Conservation (phyloP, 108 stramenopile genomes). For the Mediolabrus comicus region DNA sequence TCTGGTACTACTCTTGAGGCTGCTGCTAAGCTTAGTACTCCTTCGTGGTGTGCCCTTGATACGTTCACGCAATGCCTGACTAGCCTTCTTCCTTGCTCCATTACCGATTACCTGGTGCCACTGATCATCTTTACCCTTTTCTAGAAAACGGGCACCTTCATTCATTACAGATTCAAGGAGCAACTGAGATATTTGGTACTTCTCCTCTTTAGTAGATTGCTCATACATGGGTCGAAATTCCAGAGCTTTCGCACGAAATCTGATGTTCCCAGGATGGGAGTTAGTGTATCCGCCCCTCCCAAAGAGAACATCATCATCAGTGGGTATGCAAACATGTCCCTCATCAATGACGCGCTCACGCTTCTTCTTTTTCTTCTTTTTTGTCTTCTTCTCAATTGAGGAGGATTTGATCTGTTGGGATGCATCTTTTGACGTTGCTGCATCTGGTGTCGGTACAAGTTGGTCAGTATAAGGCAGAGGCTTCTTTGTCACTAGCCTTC, state of each 20-base stretch:
- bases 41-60: slow-evolving; percentile 9
- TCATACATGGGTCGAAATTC: slow-evolving; percentile 9
- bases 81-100: slow-evolving; percentile 43
- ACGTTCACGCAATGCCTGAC: slow-evolving; percentile 42
- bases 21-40: neutral
- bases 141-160: slow-evolving; percentile 33
- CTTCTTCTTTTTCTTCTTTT: slow-evolving; percentile 18
- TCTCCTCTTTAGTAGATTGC: slow-evolving; percentile 31
- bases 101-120: slow-evolving; percentile 47
- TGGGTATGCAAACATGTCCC: slow-evolving; percentile 5
- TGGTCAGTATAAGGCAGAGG: neutral
- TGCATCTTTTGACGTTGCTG: neutral
- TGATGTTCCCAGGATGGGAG: slow-evolving; percentile 61
- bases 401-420: neutral
- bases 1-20: neutral
- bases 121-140: slow-evolving; percentile 37
- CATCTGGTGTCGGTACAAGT: neutral
- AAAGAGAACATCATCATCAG: slow-evolving; percentile 71
- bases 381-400: neutral
- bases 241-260: slow-evolving; percentile 46
- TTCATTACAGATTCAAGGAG: slow-evolving; percentile 29
- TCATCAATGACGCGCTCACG: slow-evolving; percentile 18
- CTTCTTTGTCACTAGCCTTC: neutral
- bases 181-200: slow-evolving; percentile 28
- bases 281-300: slow-evolving; percentile 76